Conservation (phyloP, 164 flowering plant species). For the Nymphaea thermarum region DNA sequence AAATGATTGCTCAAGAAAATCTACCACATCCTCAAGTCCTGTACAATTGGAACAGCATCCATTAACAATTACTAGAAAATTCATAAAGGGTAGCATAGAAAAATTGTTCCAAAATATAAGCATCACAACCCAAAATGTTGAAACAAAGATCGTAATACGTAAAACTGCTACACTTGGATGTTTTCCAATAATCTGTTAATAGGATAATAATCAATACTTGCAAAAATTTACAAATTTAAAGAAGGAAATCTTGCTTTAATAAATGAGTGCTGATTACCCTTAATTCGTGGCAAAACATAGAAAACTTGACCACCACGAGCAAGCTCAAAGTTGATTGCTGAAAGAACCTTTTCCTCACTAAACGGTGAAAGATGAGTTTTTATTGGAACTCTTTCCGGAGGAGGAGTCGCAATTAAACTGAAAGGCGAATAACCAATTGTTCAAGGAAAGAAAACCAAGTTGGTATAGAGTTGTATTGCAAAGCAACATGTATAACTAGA, state of each 20-base stretch:
- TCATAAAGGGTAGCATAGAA: too few species aligned
- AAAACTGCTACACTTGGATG: too few species aligned
- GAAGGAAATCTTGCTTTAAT: not conserved
- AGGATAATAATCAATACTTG: too few species aligned
- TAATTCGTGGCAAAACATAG: slow-evolving; percentile 93
- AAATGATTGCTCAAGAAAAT: slow-evolving; percentile 62
- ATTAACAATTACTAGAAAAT: too few species aligned
- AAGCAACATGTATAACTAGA: not conserved
- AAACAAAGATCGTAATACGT: too few species aligned
- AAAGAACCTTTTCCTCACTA: slow-evolving; percentile 47
- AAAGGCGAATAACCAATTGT: slow-evolving; percentile 2
- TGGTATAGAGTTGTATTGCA: not conserved
- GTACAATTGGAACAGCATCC: slow-evolving; percentile 1
- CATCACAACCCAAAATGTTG: too few species aligned
- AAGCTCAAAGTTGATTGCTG: slow-evolving; percentile 76
- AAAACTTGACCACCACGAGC: slow-evolving; percentile 94
- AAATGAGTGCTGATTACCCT: slow-evolving; percentile 34
- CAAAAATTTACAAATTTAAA: too few species aligned
- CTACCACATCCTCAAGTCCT: slow-evolving; percentile 89
- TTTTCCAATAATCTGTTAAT: too few species aligned
- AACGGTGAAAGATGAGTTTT: slow-evolving; percentile 75
- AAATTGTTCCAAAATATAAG: too few species aligned
- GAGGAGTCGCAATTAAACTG: slow-evolving; percentile 95
- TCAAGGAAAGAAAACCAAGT: not conserved
- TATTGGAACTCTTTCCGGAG: slow-evolving; percentile 98